Conservation (phyloP, 1,284 basidiomycete species). For the Hortiboletus rubellus region DNA sequence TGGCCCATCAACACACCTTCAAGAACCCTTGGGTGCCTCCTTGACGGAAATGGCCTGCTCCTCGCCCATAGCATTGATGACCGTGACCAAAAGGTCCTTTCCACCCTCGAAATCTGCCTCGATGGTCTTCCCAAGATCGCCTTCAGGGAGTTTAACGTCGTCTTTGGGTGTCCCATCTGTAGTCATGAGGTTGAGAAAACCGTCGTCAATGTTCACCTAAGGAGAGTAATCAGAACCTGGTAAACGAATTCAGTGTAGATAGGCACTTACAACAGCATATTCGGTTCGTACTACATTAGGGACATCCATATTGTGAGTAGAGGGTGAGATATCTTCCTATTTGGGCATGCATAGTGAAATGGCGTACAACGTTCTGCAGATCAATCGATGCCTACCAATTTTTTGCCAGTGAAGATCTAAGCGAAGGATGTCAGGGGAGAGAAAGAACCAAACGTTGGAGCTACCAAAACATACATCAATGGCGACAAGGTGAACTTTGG, state of each 20-base stretch:
- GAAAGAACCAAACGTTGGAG: conserved; percentile 7
- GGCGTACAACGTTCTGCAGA: not conserved
- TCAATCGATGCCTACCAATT: conserved; percentile 52
- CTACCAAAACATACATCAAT: conserved; percentile 75
- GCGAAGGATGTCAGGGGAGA: conserved; percentile 3
- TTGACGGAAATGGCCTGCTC: conserved; percentile 89
- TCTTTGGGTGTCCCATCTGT: conserved; percentile 86
- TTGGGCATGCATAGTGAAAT: not conserved
- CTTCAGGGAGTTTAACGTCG: conserved; percentile 93
- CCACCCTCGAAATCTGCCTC: conserved; percentile 76
- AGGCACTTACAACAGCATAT: conserved; percentile 80
- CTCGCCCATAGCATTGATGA: conserved; percentile 90
- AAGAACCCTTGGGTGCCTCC: conserved; percentile 71
- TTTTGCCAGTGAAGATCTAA: conserved; percentile 96
- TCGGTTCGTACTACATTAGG: conserved; percentile 92
- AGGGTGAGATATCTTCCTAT: conserved; percentile 97
- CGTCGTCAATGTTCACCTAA: conserved; percentile 84
- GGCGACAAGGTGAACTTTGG: conserved; percentile 98
- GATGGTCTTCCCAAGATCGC: conserved; percentile 81
- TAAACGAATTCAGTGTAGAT: conserved; percentile 2
- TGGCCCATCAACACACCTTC: conserved; percentile 22
- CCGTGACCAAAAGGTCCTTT: conserved; percentile 88
- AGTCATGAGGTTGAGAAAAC: conserved; percentile 95
- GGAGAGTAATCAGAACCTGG: conserved; percentile 4
- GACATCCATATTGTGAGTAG: conserved; percentile 99